Evolutionary conservation across 768 basidiomycete species (phyloP), one percentile per base, ranked within the genome.

Genomic region (Kwoniella heveanensis): DNA sequence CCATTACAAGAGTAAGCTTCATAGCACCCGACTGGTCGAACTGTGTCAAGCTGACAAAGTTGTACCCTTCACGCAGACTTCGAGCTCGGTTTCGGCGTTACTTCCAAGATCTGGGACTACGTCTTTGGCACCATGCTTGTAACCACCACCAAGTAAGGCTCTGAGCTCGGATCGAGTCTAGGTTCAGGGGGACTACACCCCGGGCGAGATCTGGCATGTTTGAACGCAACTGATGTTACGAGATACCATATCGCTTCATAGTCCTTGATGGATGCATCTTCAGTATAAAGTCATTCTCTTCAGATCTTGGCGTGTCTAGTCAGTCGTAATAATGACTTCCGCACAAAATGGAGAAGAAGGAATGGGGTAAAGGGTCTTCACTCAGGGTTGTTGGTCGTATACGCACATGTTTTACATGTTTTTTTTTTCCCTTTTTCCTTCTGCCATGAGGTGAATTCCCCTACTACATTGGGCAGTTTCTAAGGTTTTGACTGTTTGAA

Each of bases 81-180:
- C 78, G 92, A 96, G 76, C 88, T 98, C 48, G 94, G 93, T 19
- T 98, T 94, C 76, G 94, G 95, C 30, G 94, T 98, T 12, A 97
- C 94, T 7, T 77, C 76, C 82, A 97, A 95, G 83, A 82, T 97
- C 44, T 98, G 95, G 95, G 95, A 97, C 80, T 82, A 86, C 75
- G 85, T 94, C 39, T 96, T 96, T 80, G 90, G 88, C 76, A 97
- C 93, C 1, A 66, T 77, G 39, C 65, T 79, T n/a, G 71, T 71
- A 25, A 65, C 73, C 8, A 63, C 71, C 19, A 69, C 76, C 36
- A 79, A 79, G 71, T 76, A 68, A n/a, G n/a, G n/a, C n/a, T n/a
- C n/a, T n/a, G n/a, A n/a, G n/a, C n/a, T n/a, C n/a, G n/a, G n/a
- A n/a, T n/a, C n/a, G n/a, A n/a, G n/a, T n/a, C n/a, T n/a, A n/a